phyloP scores from a whole-genome alignment of 768 basidiomycete species.

The Calocera viscosa region DNA sequence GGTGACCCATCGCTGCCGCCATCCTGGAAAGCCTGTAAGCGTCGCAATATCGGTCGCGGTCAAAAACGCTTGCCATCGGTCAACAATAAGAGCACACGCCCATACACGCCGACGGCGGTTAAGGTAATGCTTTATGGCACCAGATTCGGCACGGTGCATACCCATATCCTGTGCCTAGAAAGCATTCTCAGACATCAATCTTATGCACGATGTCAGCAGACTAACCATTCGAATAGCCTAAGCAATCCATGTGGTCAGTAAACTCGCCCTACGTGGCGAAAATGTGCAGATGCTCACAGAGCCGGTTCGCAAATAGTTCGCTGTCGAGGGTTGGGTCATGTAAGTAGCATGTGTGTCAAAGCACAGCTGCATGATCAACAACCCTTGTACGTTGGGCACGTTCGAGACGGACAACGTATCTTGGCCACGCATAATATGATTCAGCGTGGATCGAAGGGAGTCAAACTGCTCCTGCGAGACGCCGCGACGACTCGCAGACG shows the following conservation, averaged over 20 bases:
- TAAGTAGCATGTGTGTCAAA: slow-evolving; percentile 86
- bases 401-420: slow-evolving; percentile 82
- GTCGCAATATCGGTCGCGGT: not conserved
- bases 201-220: slow-evolving; percentile 18
- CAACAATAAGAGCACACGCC: slow-evolving; percentile 88
- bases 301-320: slow-evolving; percentile 76
- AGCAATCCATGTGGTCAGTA: slow-evolving; percentile 12
- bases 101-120: slow-evolving; percentile 83
- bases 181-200: not conserved
- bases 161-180: slow-evolving; percentile 89
- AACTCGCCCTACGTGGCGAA: not conserved
- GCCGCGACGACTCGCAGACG: slow-evolving; percentile 75
- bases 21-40: slow-evolving; percentile 1
- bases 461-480: slow-evolving; percentile 81
- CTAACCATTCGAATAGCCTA: slow-evolving; percentile 72
- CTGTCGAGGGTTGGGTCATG: slow-evolving; percentile 73
- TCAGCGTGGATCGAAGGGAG: slow-evolving; percentile 75
- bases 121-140: slow-evolving; percentile 62
- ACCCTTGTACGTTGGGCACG: slow-evolving; percentile 74
- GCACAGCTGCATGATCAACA: slow-evolving; percentile 75
- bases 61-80: slow-evolving; percentile 59
- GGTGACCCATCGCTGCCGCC: slow-evolving; percentile 44
- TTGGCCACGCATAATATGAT: slow-evolving; percentile 72
- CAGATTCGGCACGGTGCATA: slow-evolving; percentile 70
- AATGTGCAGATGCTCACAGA: slow-evolving; percentile 30